phyloP scores from a whole-genome alignment of 495 filamentous ascomycete species.

The Neurospora terricola region DNA sequence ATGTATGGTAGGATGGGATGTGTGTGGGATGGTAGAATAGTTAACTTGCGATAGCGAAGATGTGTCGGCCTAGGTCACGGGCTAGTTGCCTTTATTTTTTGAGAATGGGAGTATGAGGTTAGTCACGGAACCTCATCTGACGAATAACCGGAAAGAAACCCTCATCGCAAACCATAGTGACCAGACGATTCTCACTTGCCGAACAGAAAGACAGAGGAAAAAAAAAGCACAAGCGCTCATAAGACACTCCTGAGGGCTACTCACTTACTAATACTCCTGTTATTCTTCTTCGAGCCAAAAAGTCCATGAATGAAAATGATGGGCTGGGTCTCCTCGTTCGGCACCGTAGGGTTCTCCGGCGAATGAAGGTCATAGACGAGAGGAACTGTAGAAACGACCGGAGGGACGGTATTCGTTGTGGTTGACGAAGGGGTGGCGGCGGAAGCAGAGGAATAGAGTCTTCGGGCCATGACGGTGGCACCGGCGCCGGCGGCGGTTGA shows the following conservation, averaged over 20 bases:
- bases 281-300: slow-evolving; percentile 94
- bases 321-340: slow-evolving; percentile 42
- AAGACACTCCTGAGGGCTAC: slow-evolving; percentile 21
- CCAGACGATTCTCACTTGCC: not conserved
- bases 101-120: not conserved
- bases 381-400: slow-evolving; percentile 21
- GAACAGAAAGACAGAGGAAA: not conserved
- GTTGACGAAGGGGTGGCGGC: not conserved
- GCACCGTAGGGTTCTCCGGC: slow-evolving; percentile 28
- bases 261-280: slow-evolving; percentile 93
- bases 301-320: slow-evolving; percentile 89
- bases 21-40: too few species aligned
- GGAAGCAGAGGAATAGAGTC: not conserved
- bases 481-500: not conserved
- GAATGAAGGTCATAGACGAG: slow-evolving; percentile 52
- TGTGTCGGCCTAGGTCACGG: slow-evolving; percentile 64
- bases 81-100: slow-evolving; percentile 51
- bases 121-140: not conserved
- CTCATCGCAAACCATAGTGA: too few species aligned
- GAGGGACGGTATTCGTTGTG: not conserved
- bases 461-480: not conserved
- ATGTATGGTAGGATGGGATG: too few species aligned
- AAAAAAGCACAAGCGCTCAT: not conserved
- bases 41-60: slow-evolving; percentile 69
- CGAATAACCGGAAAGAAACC: too few species aligned